phyloP scores from a whole-genome alignment of 169 alveolate species.

The Plasmodium malariae region DNA sequence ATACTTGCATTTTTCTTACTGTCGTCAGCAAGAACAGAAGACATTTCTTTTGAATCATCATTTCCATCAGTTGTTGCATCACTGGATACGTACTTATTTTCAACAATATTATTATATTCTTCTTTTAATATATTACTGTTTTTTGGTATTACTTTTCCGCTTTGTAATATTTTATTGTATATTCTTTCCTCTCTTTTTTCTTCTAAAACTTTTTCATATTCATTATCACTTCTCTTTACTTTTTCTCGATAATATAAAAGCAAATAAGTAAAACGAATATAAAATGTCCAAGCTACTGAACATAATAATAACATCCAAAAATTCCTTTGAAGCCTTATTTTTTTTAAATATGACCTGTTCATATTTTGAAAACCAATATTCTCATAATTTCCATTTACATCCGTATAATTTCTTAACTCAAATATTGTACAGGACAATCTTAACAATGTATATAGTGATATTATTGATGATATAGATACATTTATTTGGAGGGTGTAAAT shows the following conservation, averaged over 20 bases:
- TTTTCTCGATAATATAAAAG: slow-evolving; percentile 50
- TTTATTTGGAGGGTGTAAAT: slow-evolving; percentile 20
- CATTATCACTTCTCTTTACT: slow-evolving; percentile 60
- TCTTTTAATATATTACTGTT: not conserved
- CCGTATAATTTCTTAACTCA: slow-evolving; percentile 12
- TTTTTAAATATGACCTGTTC: slow-evolving; percentile 40
- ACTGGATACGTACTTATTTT: not conserved
- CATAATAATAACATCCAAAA: slow-evolving; percentile 65
- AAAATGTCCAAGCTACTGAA: slow-evolving; percentile 61
- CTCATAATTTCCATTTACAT: slow-evolving; percentile 4
- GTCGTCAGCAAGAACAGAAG: slow-evolving; percentile 1
- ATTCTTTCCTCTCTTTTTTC: slow-evolving; percentile 5
- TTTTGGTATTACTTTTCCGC: not conserved
- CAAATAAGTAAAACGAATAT: slow-evolving; percentile 47
- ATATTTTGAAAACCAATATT: not conserved
- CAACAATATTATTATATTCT: not conserved
- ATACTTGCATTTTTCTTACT: slow-evolving; percentile 4
- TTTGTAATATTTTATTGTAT: not conserved
- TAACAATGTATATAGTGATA: slow-evolving; percentile 52
- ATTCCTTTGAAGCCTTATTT: slow-evolving; percentile 63
- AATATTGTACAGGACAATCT: slow-evolving; percentile 28
- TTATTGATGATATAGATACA: slow-evolving; percentile 37
- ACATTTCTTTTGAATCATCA: slow-evolving; percentile 3
- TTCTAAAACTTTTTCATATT: slow-evolving; percentile 39
- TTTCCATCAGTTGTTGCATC: slow-evolving; percentile 33